These are phyloP conservation scores for Cyclotella atomus DNA, from an alignment of 108 stramenopile genomes.

Conservation along the genomic window DNA sequence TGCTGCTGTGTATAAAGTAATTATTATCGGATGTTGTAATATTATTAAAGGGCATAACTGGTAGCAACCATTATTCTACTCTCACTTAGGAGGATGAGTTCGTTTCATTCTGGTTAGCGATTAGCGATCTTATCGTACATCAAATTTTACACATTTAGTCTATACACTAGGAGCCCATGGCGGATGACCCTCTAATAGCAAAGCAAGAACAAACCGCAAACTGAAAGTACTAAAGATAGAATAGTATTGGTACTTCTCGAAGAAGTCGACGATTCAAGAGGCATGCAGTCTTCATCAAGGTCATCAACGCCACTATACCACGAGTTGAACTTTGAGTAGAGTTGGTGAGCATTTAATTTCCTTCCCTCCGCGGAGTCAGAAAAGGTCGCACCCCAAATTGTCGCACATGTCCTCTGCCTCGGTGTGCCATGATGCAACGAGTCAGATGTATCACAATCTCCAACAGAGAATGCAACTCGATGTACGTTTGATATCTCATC, in stretches of 20 bases:
- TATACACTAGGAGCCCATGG: too few relatives aligned
- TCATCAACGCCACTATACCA: constrained; percentile 29
- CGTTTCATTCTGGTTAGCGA: too few relatives aligned
- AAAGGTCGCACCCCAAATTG: constrained; percentile 41
- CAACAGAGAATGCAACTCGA: constrained; percentile 37
- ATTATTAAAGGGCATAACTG: too few relatives aligned
- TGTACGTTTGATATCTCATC: constrained; percentile 40
- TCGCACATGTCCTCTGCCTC: constrained; percentile 39
- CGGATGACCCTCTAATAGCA: too few relatives aligned
- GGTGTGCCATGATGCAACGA: constrained; percentile 48
- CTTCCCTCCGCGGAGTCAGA: constrained; percentile 14
- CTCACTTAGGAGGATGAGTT: too few relatives aligned
- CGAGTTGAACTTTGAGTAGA: constrained; percentile 15
- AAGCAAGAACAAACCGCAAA: background rate
- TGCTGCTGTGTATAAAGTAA: too few relatives aligned
- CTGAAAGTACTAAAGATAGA: background rate
- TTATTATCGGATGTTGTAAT: too few relatives aligned
- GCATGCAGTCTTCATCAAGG: constrained; percentile 16
- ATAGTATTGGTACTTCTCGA: background rate
- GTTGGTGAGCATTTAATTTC: constrained; percentile 15
- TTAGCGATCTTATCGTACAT: too few relatives aligned
- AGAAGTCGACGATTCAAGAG: background rate
- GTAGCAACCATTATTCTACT: too few relatives aligned
- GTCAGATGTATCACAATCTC: constrained; percentile 37
- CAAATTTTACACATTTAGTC: too few relatives aligned